phyloP scores from a whole-genome alignment of 208 protist genomes.

The Borovskyia barvae region DNA sequence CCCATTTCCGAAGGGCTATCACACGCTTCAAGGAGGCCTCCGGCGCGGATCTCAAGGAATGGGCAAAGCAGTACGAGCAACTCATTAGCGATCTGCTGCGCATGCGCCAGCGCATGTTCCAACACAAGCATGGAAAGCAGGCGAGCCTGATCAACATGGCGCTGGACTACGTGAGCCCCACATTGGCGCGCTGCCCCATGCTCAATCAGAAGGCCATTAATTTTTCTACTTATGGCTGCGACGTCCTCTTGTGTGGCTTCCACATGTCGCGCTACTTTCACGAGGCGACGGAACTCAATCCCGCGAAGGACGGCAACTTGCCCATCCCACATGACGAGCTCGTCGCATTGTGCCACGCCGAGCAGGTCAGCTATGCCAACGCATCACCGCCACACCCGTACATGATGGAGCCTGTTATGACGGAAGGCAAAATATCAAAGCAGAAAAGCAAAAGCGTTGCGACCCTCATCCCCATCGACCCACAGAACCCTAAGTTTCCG shows the following conservation, averaged over 20 bases:
- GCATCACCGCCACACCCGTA: slow-evolving; percentile 81
- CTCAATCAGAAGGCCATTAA: slow-evolving; percentile 90
- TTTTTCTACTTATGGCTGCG: slow-evolving; percentile 80
- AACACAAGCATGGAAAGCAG: slow-evolving; percentile 82
- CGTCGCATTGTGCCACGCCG: slow-evolving; percentile 58
- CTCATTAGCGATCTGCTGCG: slow-evolving; percentile 77
- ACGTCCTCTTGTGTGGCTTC: slow-evolving; percentile 75
- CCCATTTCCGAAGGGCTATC: slow-evolving; percentile 66
- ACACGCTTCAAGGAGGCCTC: slow-evolving; percentile 83
- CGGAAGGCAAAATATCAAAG: slow-evolving; percentile 73
- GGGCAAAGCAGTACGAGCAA: slow-evolving; percentile 87
- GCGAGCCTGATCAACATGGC: slow-evolving; percentile 52
- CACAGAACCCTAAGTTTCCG: slow-evolving; percentile 81
- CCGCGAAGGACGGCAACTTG: slow-evolving; percentile 74
- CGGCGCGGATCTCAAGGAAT: slow-evolving; percentile 83
- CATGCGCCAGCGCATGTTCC: slow-evolving; percentile 83
- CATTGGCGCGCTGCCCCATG: slow-evolving; percentile 77
- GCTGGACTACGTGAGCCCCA: slow-evolving; percentile 73
- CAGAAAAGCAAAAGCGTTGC: slow-evolving; percentile 61
- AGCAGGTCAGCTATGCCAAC: slow-evolving; percentile 74
- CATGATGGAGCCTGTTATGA: slow-evolving; percentile 81
- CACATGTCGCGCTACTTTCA: slow-evolving; percentile 89
- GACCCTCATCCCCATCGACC: slow-evolving; percentile 54
- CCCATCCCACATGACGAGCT: slow-evolving; percentile 60
- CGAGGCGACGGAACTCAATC: slow-evolving; percentile 89